Conservation (phyloP, 768 basidiomycete genomes). For the Podaxis carcinomalis region DNA sequence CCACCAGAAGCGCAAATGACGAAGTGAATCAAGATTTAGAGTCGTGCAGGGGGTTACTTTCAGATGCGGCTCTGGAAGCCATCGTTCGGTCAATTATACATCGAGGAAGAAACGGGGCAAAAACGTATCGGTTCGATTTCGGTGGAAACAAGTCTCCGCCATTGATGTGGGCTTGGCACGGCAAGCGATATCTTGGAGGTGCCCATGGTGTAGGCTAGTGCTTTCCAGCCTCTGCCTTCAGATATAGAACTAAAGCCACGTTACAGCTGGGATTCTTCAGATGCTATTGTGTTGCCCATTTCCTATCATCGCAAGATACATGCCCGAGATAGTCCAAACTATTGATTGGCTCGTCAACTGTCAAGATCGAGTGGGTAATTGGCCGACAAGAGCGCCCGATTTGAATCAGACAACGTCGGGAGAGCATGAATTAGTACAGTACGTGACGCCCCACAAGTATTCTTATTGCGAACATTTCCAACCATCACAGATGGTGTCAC, state of each 20-base stretch:
- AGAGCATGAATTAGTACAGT: slow-evolving; percentile 46
- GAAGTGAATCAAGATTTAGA: slow-evolving; percentile 13
- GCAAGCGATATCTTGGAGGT: slow-evolving; percentile 51
- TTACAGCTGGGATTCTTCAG: slow-evolving; percentile 49
- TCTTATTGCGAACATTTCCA: background rate
- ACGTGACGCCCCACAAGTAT: slow-evolving; percentile 14
- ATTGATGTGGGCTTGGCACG: slow-evolving; percentile 59
- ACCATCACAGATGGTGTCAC: slow-evolving; percentile 48
- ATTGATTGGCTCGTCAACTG: slow-evolving; percentile 42
- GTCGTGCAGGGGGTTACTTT: slow-evolving; percentile 23
- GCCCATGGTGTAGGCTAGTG: slow-evolving; percentile 57
- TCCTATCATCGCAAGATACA: slow-evolving; percentile 30
- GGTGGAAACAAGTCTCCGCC: slow-evolving; percentile 19
- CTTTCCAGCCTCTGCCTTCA: background rate
- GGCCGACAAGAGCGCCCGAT: slow-evolving; percentile 40
- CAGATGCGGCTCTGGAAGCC: slow-evolving; percentile 27
- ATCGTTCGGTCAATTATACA: slow-evolving; percentile 43
- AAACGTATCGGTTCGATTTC: slow-evolving; percentile 25
- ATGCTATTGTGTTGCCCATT: slow-evolving; percentile 42
- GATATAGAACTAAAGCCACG: background rate
- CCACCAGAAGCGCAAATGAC: background rate
- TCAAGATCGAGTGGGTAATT: slow-evolving; percentile 47
- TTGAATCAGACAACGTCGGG: background rate
- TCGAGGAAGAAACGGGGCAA: slow-evolving; percentile 38
- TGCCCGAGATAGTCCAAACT: slow-evolving; percentile 36